These are phyloP conservation scores for Brassica cretica DNA, from an alignment of 345 rosid species.

Conservation along the genomic window DNA sequence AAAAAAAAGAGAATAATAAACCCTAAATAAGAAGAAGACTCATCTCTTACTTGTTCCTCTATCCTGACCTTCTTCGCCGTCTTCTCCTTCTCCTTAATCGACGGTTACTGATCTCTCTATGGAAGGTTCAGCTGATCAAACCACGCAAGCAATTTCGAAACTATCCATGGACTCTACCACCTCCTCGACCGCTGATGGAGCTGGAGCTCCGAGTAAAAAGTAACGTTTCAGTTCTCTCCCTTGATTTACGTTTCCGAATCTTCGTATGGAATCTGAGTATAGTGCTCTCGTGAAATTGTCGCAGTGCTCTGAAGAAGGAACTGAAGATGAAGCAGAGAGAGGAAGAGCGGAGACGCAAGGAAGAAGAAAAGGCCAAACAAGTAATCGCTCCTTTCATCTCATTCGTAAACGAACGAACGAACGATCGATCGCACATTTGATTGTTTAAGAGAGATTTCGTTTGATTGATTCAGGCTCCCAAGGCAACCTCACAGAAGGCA, in stretches of 20 bases:
- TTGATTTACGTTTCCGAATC: neutral
- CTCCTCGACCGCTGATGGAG: constrained; percentile 29
- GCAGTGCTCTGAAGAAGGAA: constrained; percentile 88
- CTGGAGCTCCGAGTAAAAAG: constrained; percentile 78
- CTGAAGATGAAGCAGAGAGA: constrained; percentile 70
- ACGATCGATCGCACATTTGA: neutral
- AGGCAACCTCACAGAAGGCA: constrained; percentile 11
- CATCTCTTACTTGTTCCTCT: neutral
- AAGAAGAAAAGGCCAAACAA: constrained; percentile 51
- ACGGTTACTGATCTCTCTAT: constrained; percentile 9
- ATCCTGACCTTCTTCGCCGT: constrained; percentile 25
- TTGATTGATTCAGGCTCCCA: constrained; percentile 23
- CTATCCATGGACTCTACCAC: constrained; percentile 25
- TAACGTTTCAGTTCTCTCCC: constrained; percentile 18
- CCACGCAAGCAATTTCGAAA: constrained; percentile 25
- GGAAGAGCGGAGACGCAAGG: constrained; percentile 77
- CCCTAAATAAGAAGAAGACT: constrained; percentile 22
- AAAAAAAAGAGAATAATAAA: neutral
- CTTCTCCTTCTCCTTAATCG: neutral
- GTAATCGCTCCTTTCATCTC: constrained; percentile 32
- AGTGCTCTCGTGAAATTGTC: neutral
- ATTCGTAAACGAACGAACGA: neutral
- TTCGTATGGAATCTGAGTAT: constrained; percentile 3
- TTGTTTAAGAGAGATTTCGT: neutral
- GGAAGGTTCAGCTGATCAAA: constrained; percentile 25